phyloP scores from a whole-genome alignment of 2,329 filamentous ascomycete species.

The Zasmidium citrigriseum region DNA sequence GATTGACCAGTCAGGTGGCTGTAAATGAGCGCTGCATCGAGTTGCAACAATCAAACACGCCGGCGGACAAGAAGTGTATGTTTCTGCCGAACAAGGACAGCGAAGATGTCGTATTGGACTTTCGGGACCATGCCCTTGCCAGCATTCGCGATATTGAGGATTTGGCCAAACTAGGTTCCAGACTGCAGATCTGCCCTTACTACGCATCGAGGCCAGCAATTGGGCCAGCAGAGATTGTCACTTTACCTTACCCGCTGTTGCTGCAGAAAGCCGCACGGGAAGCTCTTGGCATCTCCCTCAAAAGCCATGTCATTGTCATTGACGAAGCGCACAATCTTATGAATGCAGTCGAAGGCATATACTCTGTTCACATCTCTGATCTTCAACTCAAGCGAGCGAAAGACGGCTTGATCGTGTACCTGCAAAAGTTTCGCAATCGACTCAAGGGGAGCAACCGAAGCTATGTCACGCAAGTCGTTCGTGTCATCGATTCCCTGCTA shows the following conservation, averaged over 20 bases:
- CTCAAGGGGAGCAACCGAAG: constrained; percentile 89
- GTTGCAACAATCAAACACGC: constrained; percentile 70
- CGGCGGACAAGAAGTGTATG: constrained; percentile 68
- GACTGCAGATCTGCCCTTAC: constrained; percentile 85
- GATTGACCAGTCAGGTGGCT: constrained; percentile 68
- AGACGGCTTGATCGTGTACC: constrained; percentile 76
- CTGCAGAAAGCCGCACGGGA: constrained; percentile 86
- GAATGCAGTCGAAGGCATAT: constrained; percentile 86
- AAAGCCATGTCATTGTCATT: constrained; percentile 88
- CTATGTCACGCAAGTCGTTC: constrained; percentile 84
- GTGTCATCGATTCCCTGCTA: constrained; percentile 74
- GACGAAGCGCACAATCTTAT: constrained; percentile 98
- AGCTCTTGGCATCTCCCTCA: constrained; percentile 80
- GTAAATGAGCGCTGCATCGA: constrained; percentile 95
- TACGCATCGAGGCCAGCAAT: constrained; percentile 89
- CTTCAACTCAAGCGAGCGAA: constrained; percentile 72
- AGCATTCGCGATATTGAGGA: constrained; percentile 93
- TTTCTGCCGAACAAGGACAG: constrained; percentile 80
- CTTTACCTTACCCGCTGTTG: constrained; percentile 86
- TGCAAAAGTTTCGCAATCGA: constrained; percentile 83
- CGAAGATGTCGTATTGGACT: constrained; percentile 70
- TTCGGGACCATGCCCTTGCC: constrained; percentile 81
- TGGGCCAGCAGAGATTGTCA: constrained; percentile 76
- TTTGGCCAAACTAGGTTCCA: constrained; percentile 73
- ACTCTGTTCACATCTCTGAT: constrained; percentile 75